Conservation (phyloP, 2,329 filamentous ascomycete species). For the Ophiocordyceps sinensis region DNA sequence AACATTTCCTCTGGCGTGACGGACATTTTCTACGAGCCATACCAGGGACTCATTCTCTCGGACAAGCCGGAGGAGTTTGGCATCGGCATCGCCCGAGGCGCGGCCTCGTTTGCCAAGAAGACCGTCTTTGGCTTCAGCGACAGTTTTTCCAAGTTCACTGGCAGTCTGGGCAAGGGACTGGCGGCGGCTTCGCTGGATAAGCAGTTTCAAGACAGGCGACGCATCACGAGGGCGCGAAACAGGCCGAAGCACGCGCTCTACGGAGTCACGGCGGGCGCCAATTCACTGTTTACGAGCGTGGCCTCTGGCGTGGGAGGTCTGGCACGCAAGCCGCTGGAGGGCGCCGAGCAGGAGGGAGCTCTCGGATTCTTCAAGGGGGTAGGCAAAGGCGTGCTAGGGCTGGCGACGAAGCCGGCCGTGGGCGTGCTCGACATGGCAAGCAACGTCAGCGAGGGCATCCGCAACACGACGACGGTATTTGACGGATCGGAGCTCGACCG, state of each 20-base stretch:
- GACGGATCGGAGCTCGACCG: constrained; percentile 89
- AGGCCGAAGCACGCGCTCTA: constrained; percentile 94
- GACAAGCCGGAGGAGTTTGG: constrained; percentile 92
- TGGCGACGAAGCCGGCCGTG: constrained; percentile 95
- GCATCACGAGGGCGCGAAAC: constrained; percentile 86
- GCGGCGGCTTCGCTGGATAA: constrained; percentile 94
- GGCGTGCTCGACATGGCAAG: constrained; percentile 94
- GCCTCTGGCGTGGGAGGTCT: constrained; percentile 89
- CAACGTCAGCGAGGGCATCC: constrained; percentile 92
- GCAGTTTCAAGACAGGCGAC: constrained; percentile 91
- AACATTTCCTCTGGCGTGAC: constrained; percentile 94
- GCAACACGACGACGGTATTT: constrained; percentile 97
- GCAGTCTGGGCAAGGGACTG: constrained; percentile 90
- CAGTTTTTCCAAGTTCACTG: constrained; percentile 95
- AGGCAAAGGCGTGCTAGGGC: constrained; percentile 81
- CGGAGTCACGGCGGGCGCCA: constrained; percentile 87
- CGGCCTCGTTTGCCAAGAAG: constrained; percentile 96
- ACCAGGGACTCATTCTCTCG: constrained; percentile 92
- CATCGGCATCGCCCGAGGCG: constrained; percentile 88
- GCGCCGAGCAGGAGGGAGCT: constrained; percentile 88
- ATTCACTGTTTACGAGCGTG: constrained; percentile 83
- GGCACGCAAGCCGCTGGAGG: constrained; percentile 85
- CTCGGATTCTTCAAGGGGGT: constrained; percentile 95
- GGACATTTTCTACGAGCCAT: constrained; percentile 98
- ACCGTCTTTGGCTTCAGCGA: constrained; percentile 95